A percentile compares a stretch with the other conserved stretches of the same genome.
Evolutionary conservation across 768 basidiomycete species (phyloP).

Genomic region (Kwoniella europaea): DNA sequence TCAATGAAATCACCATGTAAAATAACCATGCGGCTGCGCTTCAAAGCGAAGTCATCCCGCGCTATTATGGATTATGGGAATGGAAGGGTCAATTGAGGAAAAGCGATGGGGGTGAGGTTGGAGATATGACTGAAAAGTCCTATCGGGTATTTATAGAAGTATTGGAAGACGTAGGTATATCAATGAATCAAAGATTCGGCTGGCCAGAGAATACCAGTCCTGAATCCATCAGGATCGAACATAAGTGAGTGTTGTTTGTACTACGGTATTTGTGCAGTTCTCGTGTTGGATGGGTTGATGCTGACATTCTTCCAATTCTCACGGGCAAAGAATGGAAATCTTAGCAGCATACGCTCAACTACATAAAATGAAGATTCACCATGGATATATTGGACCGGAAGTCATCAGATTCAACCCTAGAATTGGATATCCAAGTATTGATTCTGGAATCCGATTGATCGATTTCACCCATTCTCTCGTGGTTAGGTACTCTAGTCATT

Average conservation of each 20-base stretch:
- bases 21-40: background rate
- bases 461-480: background rate
- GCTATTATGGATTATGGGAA: constrained; percentile 11
- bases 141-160: constrained; percentile 1
- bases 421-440: constrained; percentile 1
- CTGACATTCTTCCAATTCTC: background rate
- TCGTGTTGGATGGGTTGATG: background rate
- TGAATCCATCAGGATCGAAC: background rate
- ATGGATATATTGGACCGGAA: background rate
- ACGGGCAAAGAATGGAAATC: background rate
- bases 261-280: background rate
- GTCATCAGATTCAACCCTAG: background rate
- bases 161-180: constrained; percentile 6
- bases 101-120: background rate
- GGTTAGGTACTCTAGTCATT: background rate
- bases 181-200: background rate
- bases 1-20: background rate
- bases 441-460: constrained; percentile 2
- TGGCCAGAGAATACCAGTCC: background rate
- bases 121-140: background rate
- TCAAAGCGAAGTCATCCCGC: constrained; percentile 6
- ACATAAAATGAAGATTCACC: background rate
- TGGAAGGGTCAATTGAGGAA: background rate
- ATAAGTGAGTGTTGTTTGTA: background rate
- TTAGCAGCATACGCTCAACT: background rate